These are phyloP conservation scores for Cutaneotrichosporon mucoides DNA, from an alignment of 1,284 basidiomycete genomes.

Conservation along the genomic window DNA sequence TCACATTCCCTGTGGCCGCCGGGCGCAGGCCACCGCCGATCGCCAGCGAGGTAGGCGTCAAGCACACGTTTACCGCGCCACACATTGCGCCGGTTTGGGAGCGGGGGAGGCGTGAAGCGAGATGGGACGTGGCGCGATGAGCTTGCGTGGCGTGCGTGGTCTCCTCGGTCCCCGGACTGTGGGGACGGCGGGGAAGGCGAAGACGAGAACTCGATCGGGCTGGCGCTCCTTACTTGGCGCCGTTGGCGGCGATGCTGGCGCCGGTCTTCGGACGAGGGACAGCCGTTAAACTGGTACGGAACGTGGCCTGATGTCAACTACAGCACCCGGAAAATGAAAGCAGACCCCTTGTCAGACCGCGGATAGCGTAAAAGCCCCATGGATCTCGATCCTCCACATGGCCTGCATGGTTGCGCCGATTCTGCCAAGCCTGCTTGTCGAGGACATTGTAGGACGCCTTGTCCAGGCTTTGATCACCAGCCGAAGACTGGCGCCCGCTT, in stretches of 20 bases:
- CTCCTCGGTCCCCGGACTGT: background rate
- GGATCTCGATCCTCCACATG: background rate
- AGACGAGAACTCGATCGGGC: conserved; percentile 2
- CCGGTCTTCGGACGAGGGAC: background rate
- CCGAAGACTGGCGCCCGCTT: too few species aligned
- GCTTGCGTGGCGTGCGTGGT: too few species aligned
- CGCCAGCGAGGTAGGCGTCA: background rate
- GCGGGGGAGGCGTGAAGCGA: background rate
- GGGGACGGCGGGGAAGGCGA: background rate
- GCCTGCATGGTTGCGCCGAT: background rate
- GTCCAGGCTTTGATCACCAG: too few species aligned
- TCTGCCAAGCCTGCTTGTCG: too few species aligned
- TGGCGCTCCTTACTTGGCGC: background rate
- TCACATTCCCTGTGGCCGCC: background rate
- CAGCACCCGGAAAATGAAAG: background rate
- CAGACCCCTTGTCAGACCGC: background rate
- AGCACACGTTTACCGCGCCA: background rate
- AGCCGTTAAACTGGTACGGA: background rate
- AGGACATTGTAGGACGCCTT: too few species aligned
- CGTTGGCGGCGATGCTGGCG: background rate
- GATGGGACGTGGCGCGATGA: background rate
- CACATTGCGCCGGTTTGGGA: background rate
- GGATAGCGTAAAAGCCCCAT: background rate
- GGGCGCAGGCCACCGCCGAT: background rate
- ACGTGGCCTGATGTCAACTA: background rate